A percentile compares a stretch with the other conserved stretches of the same genome.
Evolutionary conservation across 495 filamentous ascomycete species (phyloP).

Genomic region (Aspergillus egyptiacus): DNA sequence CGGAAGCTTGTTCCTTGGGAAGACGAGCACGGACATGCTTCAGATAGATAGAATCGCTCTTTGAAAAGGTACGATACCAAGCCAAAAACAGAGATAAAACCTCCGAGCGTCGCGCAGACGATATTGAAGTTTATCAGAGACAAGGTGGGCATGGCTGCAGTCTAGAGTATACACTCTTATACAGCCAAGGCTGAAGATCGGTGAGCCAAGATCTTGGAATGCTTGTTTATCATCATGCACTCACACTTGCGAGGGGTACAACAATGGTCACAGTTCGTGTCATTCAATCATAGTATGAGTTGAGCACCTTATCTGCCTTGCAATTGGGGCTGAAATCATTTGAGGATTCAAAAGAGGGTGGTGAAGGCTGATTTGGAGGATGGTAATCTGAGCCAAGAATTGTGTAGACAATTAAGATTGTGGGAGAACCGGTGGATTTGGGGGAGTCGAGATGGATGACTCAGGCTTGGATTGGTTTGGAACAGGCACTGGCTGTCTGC

Average conservation of each 20-base stretch:
- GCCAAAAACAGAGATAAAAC: constrained; percentile 83
- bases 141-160: constrained; percentile 64
- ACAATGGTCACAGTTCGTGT: constrained; percentile 27
- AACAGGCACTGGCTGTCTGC: too few relatives aligned
- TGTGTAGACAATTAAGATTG: too few relatives aligned
- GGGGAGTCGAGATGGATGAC: too few relatives aligned
- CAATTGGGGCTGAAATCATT: constrained; percentile 19
- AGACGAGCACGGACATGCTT: constrained; percentile 61
- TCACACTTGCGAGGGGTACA: background rate
- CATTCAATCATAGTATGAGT: constrained; percentile 40
- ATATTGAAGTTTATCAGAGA: constrained; percentile 83
- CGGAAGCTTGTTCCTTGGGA: background rate
- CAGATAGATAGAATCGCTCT: constrained; percentile 85
- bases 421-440: too few relatives aligned
- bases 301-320: background rate
- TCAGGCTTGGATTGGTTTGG: too few relatives aligned
- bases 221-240: background rate
- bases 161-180: background rate
- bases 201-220: background rate
- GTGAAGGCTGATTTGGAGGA: background rate
- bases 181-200: background rate
- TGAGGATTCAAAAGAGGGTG: background rate
- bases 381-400: background rate
- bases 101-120: constrained; percentile 72
- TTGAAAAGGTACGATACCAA: constrained; percentile 86